Percentiles rank a stretch among this genome's conserved stretches.
These are phyloP conservation scores for Phytophthora citrophthora DNA, from an alignment of 352 stramenopile species.

Conservation along the genomic window DNA sequence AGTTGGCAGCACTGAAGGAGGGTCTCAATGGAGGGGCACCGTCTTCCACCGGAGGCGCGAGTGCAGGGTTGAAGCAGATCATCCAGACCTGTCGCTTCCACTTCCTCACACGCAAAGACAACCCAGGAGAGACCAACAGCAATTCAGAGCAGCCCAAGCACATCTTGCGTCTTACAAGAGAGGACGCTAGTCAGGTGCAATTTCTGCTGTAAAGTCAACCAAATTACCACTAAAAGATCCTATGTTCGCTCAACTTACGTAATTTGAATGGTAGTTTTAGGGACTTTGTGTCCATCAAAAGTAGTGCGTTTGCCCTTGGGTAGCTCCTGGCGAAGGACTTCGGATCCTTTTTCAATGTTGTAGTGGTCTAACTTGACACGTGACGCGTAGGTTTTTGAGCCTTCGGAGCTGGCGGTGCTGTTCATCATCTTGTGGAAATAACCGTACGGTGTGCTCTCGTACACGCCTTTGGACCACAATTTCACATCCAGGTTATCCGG, in stretches of 20 bases:
- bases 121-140: slow-evolving; percentile 8
- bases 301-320: slow-evolving; percentile 71
- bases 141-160: slow-evolving; percentile 46
- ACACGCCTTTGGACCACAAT: slow-evolving; percentile 74
- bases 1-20: slow-evolving; percentile 59
- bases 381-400: slow-evolving; percentile 65
- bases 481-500: slow-evolving; percentile 79
- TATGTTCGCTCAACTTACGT: no score
- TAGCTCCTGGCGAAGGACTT: slow-evolving; percentile 55
- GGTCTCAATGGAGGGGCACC: slow-evolving; percentile 44
- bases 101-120: slow-evolving; percentile 71
- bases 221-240: no score
- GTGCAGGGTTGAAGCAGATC: slow-evolving; percentile 77
- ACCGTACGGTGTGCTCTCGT: slow-evolving; percentile 81
- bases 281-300: slow-evolving; percentile 56
- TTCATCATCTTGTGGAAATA: slow-evolving; percentile 90
- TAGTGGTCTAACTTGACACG: slow-evolving; percentile 77
- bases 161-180: slow-evolving; percentile 72
- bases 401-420: slow-evolving; percentile 46
- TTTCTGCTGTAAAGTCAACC: slow-evolving; percentile 74
- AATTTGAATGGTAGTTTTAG: slow-evolving; percentile 37
- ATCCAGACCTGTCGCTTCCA: slow-evolving; percentile 88
- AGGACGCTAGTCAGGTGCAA: slow-evolving; percentile 85
- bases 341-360: slow-evolving; percentile 57
- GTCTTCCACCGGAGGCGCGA: slow-evolving; percentile 60